Percentiles rank a stretch among this genome's conserved stretches.
Conservation (phyloP, 2,329 filamentous ascomycete species). For the Coleophoma cylindrospora region DNA sequence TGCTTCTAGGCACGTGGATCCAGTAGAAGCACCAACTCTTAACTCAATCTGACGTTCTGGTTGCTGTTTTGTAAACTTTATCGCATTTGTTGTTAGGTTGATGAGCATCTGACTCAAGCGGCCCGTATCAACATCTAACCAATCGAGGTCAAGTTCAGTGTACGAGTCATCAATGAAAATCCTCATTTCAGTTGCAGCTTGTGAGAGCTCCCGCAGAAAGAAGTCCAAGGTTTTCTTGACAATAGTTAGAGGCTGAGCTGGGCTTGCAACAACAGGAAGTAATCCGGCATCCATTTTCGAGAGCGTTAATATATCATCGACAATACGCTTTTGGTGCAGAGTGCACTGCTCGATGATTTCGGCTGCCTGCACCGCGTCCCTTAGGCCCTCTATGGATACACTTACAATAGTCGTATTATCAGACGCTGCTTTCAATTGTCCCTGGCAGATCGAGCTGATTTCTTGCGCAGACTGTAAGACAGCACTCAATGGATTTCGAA, state of each 20-base stretch:
- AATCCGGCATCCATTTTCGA: conserved; percentile 72
- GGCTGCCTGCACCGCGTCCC: conserved; percentile 65
- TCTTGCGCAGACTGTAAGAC: conserved; percentile 68
- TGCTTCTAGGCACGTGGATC: conserved; percentile 5
- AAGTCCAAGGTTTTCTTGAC: conserved; percentile 67
- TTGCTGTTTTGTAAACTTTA: conserved; percentile 73
- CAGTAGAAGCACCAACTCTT: conserved; percentile 31
- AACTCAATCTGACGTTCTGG: conserved; percentile 48
- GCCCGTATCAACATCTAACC: conserved; percentile 65
- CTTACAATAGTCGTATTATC: conserved; percentile 33
- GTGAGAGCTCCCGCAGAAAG: conserved; percentile 69
- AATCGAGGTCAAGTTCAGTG: conserved; percentile 50
- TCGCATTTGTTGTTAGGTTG: conserved; percentile 73
- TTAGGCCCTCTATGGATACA: conserved; percentile 39
- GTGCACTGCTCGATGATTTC: conserved; percentile 74
- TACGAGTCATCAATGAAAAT: conserved; percentile 61
- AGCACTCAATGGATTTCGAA: conserved; percentile 70
- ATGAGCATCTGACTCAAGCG: conserved; percentile 74
- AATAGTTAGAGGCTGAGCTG: conserved; percentile 60
- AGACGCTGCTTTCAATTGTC: neutral
- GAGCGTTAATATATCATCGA: conserved; percentile 67
- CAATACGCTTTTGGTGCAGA: conserved; percentile 72
- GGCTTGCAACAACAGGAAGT: conserved; percentile 64
- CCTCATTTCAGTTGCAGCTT: conserved; percentile 61
- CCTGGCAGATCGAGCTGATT: conserved; percentile 10